Evolutionary conservation across 176 grass and related monocot species (phyloP).

Genomic region (Musa troglodytarum): DNA sequence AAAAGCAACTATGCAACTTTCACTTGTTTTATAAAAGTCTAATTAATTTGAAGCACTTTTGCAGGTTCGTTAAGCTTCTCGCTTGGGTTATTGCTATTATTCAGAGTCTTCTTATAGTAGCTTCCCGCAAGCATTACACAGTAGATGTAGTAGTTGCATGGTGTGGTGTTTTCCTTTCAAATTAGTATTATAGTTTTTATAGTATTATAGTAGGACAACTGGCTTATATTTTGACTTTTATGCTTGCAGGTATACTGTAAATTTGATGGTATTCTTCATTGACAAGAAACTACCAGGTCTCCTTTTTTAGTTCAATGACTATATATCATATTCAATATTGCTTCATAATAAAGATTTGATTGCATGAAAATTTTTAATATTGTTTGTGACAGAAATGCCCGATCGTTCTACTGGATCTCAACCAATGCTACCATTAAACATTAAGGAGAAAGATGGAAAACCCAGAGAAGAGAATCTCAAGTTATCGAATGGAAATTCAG

Average conservation of each 20-base stretch:
- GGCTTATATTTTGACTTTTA: neutral
- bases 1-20: too few relatives aligned
- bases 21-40: too few relatives aligned
- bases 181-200: neutral
- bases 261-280: conserved; percentile 86
- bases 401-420: conserved; percentile 55
- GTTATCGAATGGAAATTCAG: conserved; percentile 55
- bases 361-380: too few relatives aligned
- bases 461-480: conserved; percentile 60
- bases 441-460: conserved; percentile 64
- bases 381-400: conserved; percentile 56
- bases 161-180: conserved; percentile 26
- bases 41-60: neutral
- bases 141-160: conserved; percentile 97
- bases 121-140: conserved; percentile 89
- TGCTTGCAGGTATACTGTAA: conserved; percentile 81
- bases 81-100: conserved; percentile 77
- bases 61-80: conserved; percentile 74
- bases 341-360: neutral
- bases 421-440: conserved; percentile 52
- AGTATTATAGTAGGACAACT: neutral
- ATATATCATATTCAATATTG: neutral
- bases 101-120: conserved; percentile 91
- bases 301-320: neutral
- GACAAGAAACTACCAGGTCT: conserved; percentile 80